Conservation (phyloP, 1,284 basidiomycete genomes). For the Apiotrichum mycotoxinovorans region DNA sequence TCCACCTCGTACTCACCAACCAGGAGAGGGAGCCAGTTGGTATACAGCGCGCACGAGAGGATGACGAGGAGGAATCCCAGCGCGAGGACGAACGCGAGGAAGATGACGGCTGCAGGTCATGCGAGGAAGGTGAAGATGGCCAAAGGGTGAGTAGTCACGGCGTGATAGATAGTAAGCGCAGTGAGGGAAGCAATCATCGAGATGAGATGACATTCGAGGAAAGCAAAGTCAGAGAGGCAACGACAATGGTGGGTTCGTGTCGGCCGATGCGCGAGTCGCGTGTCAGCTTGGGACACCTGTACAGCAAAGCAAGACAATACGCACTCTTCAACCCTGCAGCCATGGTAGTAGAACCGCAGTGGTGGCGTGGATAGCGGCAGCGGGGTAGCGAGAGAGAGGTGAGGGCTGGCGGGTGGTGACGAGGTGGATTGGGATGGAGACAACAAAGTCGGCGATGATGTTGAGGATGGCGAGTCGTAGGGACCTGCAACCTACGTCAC, state of each 20-base stretch:
- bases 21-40: conserved; percentile 94
- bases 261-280: not conserved
- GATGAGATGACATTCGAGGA: no score
- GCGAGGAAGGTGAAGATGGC: not conserved
- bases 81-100: conserved; percentile 93
- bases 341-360: conserved; percentile 21
- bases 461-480: not conserved
- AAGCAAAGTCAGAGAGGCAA: no score
- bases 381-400: not conserved
- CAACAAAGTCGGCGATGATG: not conserved
- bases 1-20: conserved; percentile 79
- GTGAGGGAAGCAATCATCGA: no score
- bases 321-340: conserved; percentile 42
- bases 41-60: conserved; percentile 91
- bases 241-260: no score
- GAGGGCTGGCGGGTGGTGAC: no score
- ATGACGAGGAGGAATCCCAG: conserved; percentile 97
- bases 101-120: conserved; percentile 73
- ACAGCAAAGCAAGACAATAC: conserved; percentile 3
- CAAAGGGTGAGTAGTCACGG: not conserved
- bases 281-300: not conserved
- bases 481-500: not conserved
- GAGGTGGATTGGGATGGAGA: not conserved
- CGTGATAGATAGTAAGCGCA: not conserved
- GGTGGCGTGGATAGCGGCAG: not conserved